Conservation (phyloP, 805 yeast genomes). For the Kodamaea fukazawae region DNA sequence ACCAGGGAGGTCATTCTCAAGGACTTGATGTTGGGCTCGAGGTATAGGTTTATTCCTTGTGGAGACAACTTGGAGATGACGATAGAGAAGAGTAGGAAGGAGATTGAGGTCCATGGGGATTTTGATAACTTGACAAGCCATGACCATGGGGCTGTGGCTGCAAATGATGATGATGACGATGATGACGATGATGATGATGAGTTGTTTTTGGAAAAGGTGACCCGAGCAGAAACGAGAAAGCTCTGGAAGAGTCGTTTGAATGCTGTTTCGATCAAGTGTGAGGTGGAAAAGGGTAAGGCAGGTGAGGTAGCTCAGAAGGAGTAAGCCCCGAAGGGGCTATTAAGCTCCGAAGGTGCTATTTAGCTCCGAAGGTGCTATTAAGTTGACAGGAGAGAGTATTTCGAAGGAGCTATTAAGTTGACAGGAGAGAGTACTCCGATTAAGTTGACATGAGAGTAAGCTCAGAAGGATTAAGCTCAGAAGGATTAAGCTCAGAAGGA, state of each 20-base stretch:
- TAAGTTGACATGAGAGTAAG: too few species aligned
- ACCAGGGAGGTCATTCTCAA: constrained; percentile 74
- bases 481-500: too few species aligned
- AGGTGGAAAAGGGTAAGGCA: too few species aligned
- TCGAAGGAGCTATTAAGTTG: too few species aligned
- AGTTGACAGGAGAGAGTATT: too few species aligned
- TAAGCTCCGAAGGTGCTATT: too few species aligned
- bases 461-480: too few species aligned
- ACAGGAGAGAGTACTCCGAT: too few species aligned
- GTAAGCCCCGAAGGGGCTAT: too few species aligned
- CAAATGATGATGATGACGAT: constrained; percentile 17
- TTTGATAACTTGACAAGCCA: constrained; percentile 7
- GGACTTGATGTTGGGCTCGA: constrained; percentile 57
- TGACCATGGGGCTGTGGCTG: constrained; percentile 9
- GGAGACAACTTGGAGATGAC: constrained; percentile 15
- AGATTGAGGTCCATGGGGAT: constrained; percentile 22
- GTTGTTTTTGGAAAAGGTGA: constrained; percentile 21
- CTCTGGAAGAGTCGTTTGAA: constrained; percentile 48
- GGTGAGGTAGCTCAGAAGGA: too few species aligned
- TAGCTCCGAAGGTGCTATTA: too few species aligned
- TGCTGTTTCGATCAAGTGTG: too few species aligned
- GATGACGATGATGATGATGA: constrained; percentile 22
- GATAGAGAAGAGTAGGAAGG: constrained; percentile 17
- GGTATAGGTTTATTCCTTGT: constrained; percentile 30
- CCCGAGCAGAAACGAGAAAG: constrained; percentile 16